Evolutionary conservation across 179 eudicot species (phyloP).

Genomic region (Corrigiola litoralis): DNA sequence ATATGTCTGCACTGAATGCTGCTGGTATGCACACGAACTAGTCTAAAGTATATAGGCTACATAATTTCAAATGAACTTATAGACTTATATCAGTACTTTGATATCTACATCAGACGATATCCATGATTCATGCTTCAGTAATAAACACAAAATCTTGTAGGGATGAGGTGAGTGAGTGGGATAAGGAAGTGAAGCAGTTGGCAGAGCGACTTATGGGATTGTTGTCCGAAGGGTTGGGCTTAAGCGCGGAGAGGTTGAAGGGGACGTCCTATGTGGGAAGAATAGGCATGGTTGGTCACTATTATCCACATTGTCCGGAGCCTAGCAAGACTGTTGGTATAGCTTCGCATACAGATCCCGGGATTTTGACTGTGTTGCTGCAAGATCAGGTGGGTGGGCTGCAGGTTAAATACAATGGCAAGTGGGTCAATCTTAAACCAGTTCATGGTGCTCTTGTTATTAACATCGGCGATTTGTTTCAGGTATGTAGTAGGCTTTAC

Average conservation of each 20-base stretch:
- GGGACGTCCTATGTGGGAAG: conserved; percentile 40
- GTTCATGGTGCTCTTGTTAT: conserved; percentile 56
- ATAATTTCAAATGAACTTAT: no score
- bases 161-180: conserved; percentile 45
- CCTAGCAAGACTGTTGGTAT: conserved; percentile 57
- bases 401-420: conserved; percentile 46
- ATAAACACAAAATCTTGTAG: conserved; percentile 18
- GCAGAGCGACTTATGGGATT: conserved; percentile 41
- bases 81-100: no score
- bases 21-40: background rate
- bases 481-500: conserved; percentile 32
- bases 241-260: conserved; percentile 32
- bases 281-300: conserved; percentile 42
- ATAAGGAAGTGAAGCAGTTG: conserved; percentile 27
- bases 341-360: conserved; percentile 58
- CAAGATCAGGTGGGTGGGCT: conserved; percentile 60
- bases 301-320: conserved; percentile 68
- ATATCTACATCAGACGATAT: no score
- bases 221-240: conserved; percentile 57
- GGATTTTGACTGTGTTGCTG: conserved; percentile 51
- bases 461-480: conserved; percentile 65
- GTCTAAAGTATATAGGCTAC: no score
- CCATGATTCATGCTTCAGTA: no score
- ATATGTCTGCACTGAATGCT: background rate
- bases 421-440: conserved; percentile 57